These are phyloP conservation scores for Aspergillus leporis DNA, from an alignment of 495 filamentous ascomycete species.

Conservation along the genomic window DNA sequence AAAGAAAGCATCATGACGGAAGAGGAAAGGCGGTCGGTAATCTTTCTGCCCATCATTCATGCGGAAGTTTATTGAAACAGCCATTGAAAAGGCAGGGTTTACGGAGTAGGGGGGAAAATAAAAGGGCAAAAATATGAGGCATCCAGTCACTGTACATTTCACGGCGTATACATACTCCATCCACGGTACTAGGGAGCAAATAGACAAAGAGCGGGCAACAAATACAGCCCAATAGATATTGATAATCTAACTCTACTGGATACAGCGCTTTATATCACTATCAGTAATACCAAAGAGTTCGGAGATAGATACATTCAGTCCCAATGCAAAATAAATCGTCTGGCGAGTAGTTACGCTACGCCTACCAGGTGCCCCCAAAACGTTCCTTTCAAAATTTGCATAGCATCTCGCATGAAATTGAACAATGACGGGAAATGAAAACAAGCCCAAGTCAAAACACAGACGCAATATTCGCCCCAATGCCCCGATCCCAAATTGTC, in stretches of 20 bases:
- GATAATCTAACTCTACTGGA: too few species aligned
- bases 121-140: neutral
- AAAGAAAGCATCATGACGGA: constrained; percentile 24
- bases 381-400: neutral
- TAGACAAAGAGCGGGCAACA: too few species aligned
- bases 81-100: neutral
- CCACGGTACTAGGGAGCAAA: too few species aligned
- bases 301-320: neutral
- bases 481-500: constrained; percentile 48
- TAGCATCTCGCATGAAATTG: constrained; percentile 17
- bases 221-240: neutral
- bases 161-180: too few species aligned
- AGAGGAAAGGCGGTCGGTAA: constrained; percentile 32
- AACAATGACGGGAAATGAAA: constrained; percentile 12
- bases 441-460: constrained; percentile 34
- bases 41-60: constrained; percentile 15
- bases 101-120: neutral
- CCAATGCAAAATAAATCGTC: constrained; percentile 1
- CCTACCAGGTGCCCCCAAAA: neutral
- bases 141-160: neutral
- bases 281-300: constrained; percentile 1
- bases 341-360: constrained; percentile 5
- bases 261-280: neutral
- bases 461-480: constrained; percentile 49
- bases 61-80: neutral